Percentiles rank a stretch among this genome's conserved stretches.
These are phyloP conservation scores for Trichosporon inkin DNA, from an alignment of 1,284 basidiomycete species.

Conservation along the genomic window DNA sequence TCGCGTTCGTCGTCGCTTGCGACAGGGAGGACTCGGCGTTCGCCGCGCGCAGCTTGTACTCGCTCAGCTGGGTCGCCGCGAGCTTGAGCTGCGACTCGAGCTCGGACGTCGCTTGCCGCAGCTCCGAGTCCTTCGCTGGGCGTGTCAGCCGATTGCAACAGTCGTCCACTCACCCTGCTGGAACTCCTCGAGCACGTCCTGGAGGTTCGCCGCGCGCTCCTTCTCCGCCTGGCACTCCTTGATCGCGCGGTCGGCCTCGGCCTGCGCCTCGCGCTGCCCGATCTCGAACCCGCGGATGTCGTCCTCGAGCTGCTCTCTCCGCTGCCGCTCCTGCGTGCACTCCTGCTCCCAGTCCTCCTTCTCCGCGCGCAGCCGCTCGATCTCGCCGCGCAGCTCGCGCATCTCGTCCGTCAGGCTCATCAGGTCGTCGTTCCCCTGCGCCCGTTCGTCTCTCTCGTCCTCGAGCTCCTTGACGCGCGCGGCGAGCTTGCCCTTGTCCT, in stretches of 20 bases:
- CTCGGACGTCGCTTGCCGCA: slow-evolving; percentile 70
- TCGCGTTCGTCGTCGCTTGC: slow-evolving; percentile 64
- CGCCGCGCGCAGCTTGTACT: slow-evolving; percentile 78
- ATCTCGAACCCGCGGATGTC: slow-evolving; percentile 60
- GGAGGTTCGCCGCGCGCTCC: slow-evolving; percentile 75
- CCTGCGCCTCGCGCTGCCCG: slow-evolving; percentile 63
- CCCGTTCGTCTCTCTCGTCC: slow-evolving; percentile 63
- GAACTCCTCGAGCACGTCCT: slow-evolving; percentile 91
- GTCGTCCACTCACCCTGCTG: slow-evolving; percentile 64
- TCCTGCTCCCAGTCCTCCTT: slow-evolving; percentile 82
- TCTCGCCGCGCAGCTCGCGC: slow-evolving; percentile 70
- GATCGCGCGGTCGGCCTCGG: slow-evolving; percentile 57
- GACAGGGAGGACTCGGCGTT: slow-evolving; percentile 74
- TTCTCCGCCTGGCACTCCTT: slow-evolving; percentile 64
- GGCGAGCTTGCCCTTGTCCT: slow-evolving; percentile 69
- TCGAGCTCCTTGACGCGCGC: slow-evolving; percentile 71
- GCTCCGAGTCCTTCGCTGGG: slow-evolving; percentile 55
- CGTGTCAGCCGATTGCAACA: neutral
- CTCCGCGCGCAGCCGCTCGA: slow-evolving; percentile 77
- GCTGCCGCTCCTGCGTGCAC: slow-evolving; percentile 67
- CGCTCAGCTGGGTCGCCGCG: slow-evolving; percentile 68
- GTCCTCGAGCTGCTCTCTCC: slow-evolving; percentile 63
- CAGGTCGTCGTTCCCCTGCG: slow-evolving; percentile 58
- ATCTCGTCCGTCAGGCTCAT: slow-evolving; percentile 72
- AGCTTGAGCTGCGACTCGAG: slow-evolving; percentile 69